These are phyloP conservation scores for Sugiyamaella smithiae DNA, from an alignment of 805 yeast species.

Conservation along the genomic window DNA sequence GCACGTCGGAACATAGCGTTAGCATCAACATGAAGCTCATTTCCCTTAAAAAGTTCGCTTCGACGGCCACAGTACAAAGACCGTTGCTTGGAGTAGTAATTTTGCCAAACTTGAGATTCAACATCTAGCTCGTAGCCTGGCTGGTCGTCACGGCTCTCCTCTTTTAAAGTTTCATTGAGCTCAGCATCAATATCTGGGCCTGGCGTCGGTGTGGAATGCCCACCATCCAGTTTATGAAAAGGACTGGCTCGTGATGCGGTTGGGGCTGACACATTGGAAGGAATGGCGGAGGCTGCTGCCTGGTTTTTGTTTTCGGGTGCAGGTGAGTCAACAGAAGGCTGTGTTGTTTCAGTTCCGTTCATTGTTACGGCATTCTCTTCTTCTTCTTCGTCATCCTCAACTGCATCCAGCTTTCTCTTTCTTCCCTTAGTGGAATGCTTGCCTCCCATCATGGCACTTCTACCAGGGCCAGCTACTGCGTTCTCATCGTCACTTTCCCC, in stretches of 20 bases:
- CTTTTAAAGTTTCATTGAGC: slow-evolving; percentile 13
- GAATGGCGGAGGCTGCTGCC: slow-evolving; percentile 4
- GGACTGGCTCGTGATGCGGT: slow-evolving; percentile 11
- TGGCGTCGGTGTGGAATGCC: slow-evolving; percentile 14
- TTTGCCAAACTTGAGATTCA: slow-evolving; percentile 80
- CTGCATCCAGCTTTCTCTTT: slow-evolving; percentile 27
- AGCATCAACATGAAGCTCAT: slow-evolving; percentile 59
- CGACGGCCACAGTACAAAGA: slow-evolving; percentile 72
- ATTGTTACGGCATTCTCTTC: slow-evolving; percentile 5
- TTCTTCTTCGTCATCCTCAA: slow-evolving; percentile 19
- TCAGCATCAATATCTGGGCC: slow-evolving; percentile 20
- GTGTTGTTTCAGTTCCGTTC: slow-evolving; percentile 5
- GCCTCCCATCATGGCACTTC: slow-evolving; percentile 37
- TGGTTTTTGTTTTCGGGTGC: neutral
- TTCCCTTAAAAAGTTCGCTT: slow-evolving; percentile 59
- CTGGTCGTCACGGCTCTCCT: slow-evolving; percentile 9
- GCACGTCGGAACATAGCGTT: slow-evolving; percentile 68
- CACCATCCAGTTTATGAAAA: neutral
- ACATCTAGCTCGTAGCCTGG: slow-evolving; percentile 47
- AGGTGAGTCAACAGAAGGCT: neutral
- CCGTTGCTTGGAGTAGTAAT: slow-evolving; percentile 72
- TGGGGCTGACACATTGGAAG: slow-evolving; percentile 4
- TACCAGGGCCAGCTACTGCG: slow-evolving; percentile 12
- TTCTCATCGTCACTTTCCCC: slow-evolving; percentile 21
- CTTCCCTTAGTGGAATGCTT: slow-evolving; percentile 27